These are phyloP conservation scores for Solanum verrucosum DNA, from an alignment of 257 asterid genomes.

Conservation along the genomic window DNA sequence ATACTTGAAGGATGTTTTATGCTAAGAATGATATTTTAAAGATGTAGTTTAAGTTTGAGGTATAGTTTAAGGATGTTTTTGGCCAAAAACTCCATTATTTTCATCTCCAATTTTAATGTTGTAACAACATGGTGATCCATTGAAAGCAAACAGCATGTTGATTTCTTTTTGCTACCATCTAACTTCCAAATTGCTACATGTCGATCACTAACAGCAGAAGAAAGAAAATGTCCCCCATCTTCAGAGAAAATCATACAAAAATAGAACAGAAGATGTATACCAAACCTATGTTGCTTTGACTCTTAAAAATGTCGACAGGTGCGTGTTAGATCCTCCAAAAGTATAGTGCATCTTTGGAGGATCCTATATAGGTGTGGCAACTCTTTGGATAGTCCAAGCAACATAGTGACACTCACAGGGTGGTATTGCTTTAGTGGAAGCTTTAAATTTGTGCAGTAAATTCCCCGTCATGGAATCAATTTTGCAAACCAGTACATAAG, in stretches of 20 bases:
- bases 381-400: neutral
- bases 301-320: neutral
- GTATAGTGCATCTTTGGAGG: neutral
- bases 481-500: conserved; percentile 76
- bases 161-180: conserved; percentile 55
- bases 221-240: conserved; percentile 51
- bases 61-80: too few species aligned
- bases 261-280: neutral
- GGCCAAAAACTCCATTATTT: neutral
- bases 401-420: conserved; percentile 48
- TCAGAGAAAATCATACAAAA: conserved; percentile 25
- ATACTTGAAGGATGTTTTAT: too few species aligned
- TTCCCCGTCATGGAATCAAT: conserved; percentile 46
- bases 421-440: conserved; percentile 19
- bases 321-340: too few species aligned
- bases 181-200: conserved; percentile 74
- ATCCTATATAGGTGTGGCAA: neutral
- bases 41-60: too few species aligned
- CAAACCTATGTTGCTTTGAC: neutral
- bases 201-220: conserved; percentile 5
- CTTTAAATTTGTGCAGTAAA: conserved; percentile 69
- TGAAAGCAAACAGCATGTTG: conserved; percentile 46
- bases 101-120: conserved; percentile 14
- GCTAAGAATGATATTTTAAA: too few species aligned
- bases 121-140: conserved; percentile 84